Evolutionary conservation across 2,329 filamentous ascomycete species (phyloP).

Genomic region (Tolypocladium ovalisporum): DNA sequence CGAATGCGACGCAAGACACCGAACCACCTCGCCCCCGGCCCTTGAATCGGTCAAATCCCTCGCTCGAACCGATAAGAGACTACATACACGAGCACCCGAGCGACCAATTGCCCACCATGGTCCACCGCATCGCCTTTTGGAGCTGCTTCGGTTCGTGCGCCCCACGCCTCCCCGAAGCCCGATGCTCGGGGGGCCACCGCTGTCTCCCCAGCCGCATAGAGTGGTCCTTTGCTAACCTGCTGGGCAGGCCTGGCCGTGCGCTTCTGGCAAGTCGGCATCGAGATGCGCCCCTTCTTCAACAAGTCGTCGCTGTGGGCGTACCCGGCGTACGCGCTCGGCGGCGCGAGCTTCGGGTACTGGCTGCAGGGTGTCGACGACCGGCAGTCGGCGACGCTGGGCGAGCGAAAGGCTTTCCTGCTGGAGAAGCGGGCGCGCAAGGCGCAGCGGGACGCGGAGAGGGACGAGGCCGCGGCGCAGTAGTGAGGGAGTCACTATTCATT

Average conservation of each 20-base stretch:
- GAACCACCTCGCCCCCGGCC: slow-evolving; percentile 9
- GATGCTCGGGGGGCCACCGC: not conserved
- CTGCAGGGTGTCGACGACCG: slow-evolving; percentile 78
- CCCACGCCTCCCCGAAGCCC: not conserved
- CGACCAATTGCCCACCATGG: slow-evolving; percentile 35
- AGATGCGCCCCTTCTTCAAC: slow-evolving; percentile 93
- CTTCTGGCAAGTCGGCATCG: slow-evolving; percentile 94
- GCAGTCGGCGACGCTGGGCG: slow-evolving; percentile 65
- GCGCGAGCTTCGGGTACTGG: slow-evolving; percentile 95
- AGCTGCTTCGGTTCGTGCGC: slow-evolving; percentile 71
- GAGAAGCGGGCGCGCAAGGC: slow-evolving; percentile 74
- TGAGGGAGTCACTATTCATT: not conserved
- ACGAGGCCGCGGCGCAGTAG: not conserved
- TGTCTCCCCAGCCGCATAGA: not conserved
- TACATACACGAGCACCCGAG: slow-evolving; percentile 6
- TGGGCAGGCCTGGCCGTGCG: slow-evolving; percentile 73
- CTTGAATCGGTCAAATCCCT: slow-evolving; percentile 7
- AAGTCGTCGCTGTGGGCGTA: slow-evolving; percentile 80
- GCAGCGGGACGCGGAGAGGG: slow-evolving; percentile 18
- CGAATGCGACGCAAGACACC: slow-evolving; percentile 4
- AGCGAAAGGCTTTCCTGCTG: slow-evolving; percentile 69
- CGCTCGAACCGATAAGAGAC: slow-evolving; percentile 6
- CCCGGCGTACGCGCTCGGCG: slow-evolving; percentile 75
- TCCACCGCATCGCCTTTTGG: slow-evolving; percentile 67
- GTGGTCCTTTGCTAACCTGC: not conserved